Conservation (phyloP, 1,284 basidiomycete species). For the Pterulicium gracile region DNA sequence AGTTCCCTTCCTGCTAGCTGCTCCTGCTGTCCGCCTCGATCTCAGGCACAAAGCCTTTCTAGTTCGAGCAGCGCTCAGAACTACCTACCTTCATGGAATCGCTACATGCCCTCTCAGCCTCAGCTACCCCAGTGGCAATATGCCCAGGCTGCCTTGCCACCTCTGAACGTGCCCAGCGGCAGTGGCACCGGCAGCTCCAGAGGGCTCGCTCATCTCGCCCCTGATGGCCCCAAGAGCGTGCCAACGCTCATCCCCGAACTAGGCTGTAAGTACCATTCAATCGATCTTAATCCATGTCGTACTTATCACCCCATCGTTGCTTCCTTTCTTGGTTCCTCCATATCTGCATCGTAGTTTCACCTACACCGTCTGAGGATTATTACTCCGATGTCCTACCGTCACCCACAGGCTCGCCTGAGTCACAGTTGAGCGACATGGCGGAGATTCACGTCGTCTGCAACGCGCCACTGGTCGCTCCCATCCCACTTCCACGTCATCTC, state of each 20-base stretch:
- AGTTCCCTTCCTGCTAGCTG: not conserved
- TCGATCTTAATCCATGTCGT: conserved; percentile 2
- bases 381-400: conserved; percentile 14
- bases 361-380: not conserved
- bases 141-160: no score
- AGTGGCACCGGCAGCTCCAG: not conserved
- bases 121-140: not conserved
- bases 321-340: not conserved
- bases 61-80: not conserved
- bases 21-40: not conserved
- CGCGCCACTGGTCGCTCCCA: conserved; percentile 52
- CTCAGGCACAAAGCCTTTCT: not conserved
- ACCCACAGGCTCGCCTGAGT: conserved; percentile 6
- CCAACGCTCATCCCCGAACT: conserved; percentile 3
- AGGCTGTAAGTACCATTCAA: conserved; percentile 2
- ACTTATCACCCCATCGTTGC: conserved; percentile 1
- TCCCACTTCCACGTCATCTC: conserved; percentile 56
- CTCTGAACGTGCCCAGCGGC: no score
- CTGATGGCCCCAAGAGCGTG: not conserved
- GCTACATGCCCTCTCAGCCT: not conserved
- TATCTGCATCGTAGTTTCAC: not conserved
- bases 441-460: conserved; percentile 42
- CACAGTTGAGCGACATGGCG: conserved; percentile 3
- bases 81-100: not conserved
- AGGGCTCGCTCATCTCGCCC: not conserved